Conservation (phyloP, 306 rosid genomes). For the Sophora flavescens region DNA sequence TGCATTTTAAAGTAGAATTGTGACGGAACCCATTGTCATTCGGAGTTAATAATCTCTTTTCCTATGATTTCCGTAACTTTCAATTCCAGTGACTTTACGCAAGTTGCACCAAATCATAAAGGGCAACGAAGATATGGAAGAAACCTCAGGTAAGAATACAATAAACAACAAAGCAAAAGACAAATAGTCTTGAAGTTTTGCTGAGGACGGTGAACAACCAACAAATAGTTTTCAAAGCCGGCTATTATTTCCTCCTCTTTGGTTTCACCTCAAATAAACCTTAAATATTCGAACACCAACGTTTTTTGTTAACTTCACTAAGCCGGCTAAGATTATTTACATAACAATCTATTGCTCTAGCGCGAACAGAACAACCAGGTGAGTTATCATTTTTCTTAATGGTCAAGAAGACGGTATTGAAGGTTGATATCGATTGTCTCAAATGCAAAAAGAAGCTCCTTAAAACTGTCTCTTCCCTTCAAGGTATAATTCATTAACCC, state of each 20-base stretch:
- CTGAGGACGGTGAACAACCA: conserved; percentile 49
- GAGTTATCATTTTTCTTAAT: conserved; percentile 46
- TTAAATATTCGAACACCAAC: conserved; percentile 7
- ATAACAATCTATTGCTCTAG: background rate
- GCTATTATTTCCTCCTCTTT: conserved; percentile 38
- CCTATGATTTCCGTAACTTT: conserved; percentile 15
- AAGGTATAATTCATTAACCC: conserved; percentile 51
- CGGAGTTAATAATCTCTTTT: background rate
- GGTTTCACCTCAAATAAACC: conserved; percentile 41
- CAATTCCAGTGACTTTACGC: background rate
- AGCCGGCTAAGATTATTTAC: background rate
- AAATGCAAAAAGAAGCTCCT: conserved; percentile 69
- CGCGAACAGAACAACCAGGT: background rate
- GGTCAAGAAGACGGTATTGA: conserved; percentile 65
- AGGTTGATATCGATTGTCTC: conserved; percentile 59
- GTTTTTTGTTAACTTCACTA: conserved; percentile 30
- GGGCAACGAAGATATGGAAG: conserved; percentile 23
- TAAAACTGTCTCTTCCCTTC: conserved; percentile 60
- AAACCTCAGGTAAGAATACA: conserved; percentile 7
- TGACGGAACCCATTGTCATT: background rate
- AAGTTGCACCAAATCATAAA: conserved; percentile 31
- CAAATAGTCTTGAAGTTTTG: conserved; percentile 40
- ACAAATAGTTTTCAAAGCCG: background rate
- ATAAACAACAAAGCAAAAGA: conserved; percentile 27
- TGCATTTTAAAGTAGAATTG: background rate